phyloP scores from a whole-genome alignment of 192 early-diverging fungal species.

The Linnemannia exigua region DNA sequence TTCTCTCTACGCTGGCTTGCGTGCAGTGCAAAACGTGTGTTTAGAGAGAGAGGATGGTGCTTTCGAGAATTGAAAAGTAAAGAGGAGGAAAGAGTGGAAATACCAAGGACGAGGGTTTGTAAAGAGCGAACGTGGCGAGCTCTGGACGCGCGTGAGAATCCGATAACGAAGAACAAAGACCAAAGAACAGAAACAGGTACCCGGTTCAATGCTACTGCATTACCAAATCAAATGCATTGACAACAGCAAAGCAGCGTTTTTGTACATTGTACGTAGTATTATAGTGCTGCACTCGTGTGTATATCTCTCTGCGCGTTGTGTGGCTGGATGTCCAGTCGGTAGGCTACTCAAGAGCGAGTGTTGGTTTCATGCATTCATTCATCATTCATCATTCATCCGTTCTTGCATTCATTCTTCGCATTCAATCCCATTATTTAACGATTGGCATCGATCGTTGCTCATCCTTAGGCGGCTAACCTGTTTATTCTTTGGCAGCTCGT shows the following conservation, averaged over 20 bases:
- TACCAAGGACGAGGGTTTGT: background rate
- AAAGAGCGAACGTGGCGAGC: background rate
- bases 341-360: no score
- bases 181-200: background rate
- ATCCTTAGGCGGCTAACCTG: background rate
- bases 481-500: background rate
- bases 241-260: background rate
- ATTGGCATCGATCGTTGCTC: background rate
- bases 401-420: background rate
- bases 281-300: no score
- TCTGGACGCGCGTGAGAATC: background rate
- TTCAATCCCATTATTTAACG: background rate
- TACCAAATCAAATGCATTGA: background rate
- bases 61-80: background rate
- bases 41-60: background rate
- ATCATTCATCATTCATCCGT: no score
- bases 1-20: no score
- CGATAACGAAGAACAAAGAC: background rate
- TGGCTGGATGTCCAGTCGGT: no score
- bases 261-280: no score
- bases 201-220: background rate
- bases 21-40: no score
- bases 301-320: no score
- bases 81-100: background rate
- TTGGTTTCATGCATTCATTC: no score